Evolutionary conservation across 164 flowering plant species (phyloP), one percentile per base, ranked within the genome.

Genomic region (Annona cherimola): DNA sequence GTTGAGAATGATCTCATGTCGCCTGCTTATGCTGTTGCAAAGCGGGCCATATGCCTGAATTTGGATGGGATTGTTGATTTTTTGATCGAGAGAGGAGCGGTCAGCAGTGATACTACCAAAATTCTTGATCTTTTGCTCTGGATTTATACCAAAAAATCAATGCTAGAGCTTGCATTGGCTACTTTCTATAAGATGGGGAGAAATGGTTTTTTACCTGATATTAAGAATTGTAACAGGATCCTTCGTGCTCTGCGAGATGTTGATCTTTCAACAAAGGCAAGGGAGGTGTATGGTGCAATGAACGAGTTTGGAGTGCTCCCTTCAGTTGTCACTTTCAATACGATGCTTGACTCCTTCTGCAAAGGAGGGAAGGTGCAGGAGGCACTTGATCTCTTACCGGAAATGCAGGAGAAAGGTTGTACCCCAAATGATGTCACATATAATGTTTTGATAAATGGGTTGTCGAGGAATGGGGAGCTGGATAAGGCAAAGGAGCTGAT

Each of bases 161-260:
- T 86, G 86, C 64, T 79, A 19, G 92, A 85, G 12, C 73, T 71
- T 8, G 86, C 89, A 69, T 72, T 88, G 61, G 71, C 41, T 67
- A 61, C 83, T 71, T 89, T 89, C 55, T 62, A 87, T 72, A 87
- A 81, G 77, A 88, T 91, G 94, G 46, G 83, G 42, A 66, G 64
- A 55, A 87, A 77, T 62, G 88, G 84, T 76, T 73, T 84, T 69
- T 74, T 74, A 67, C 92, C 94, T 0, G 82, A 88, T 78, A 89
- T 89, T 77, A 83, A 70, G 72, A 89, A 83, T 55, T 91, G 94
- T 79, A 91, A 89, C 79, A 88, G 87, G 68, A 74, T 91, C 63
- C 85, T 91, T 41, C 79, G 81, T 76, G 41, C 84, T 19, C 85
- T 89, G 60, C 80, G 90, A 66, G 84, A 89, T 78, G 74, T 73